Conservation (phyloP, 2,329 filamentous ascomycete genomes). For the Davidsoniella virescens region DNA sequence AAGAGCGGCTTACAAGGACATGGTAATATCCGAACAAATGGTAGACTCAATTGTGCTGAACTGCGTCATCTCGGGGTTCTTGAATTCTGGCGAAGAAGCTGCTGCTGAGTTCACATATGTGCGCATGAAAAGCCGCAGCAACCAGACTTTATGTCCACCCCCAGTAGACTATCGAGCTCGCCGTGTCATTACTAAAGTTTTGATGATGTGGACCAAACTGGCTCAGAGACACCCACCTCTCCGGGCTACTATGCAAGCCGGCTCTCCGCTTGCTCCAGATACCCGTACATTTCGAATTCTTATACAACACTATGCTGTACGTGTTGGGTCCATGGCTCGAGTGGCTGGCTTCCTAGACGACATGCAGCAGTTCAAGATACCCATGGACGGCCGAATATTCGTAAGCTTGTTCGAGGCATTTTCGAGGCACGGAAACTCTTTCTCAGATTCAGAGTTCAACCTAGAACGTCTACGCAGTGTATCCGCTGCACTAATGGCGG, state of each 20-base stretch:
- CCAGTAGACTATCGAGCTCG: constrained; percentile 29
- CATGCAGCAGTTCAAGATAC: constrained; percentile 55
- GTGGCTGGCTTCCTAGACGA: constrained; percentile 61
- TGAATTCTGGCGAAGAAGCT: constrained; percentile 57
- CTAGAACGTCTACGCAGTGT: constrained; percentile 48
- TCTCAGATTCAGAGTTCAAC: constrained; percentile 48
- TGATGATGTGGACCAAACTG: constrained; percentile 42
- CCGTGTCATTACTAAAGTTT: constrained; percentile 34
- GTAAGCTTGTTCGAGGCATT: constrained; percentile 75
- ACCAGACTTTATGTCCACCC: constrained; percentile 17
- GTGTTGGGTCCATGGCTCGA: constrained; percentile 53
- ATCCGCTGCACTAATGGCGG: constrained; percentile 46
- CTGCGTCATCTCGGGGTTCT: constrained; percentile 63
- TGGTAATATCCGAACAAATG: constrained; percentile 73
- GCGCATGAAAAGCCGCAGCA: constrained; percentile 57
- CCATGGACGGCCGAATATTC: constrained; percentile 61
- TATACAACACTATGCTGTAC: constrained; percentile 54
- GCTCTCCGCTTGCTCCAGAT: constrained; percentile 51
- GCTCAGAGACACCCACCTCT: constrained; percentile 22
- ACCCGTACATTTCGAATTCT: constrained; percentile 66
- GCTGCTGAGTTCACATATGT: constrained; percentile 69
- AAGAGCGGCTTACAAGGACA: constrained; percentile 60
- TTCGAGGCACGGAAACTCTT: constrained; percentile 34
- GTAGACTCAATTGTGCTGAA: constrained; percentile 81
- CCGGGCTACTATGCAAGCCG: constrained; percentile 17